phyloP scores from a whole-genome alignment of 1,139 yeast genomes.

The Ogataea hybrid region DNA sequence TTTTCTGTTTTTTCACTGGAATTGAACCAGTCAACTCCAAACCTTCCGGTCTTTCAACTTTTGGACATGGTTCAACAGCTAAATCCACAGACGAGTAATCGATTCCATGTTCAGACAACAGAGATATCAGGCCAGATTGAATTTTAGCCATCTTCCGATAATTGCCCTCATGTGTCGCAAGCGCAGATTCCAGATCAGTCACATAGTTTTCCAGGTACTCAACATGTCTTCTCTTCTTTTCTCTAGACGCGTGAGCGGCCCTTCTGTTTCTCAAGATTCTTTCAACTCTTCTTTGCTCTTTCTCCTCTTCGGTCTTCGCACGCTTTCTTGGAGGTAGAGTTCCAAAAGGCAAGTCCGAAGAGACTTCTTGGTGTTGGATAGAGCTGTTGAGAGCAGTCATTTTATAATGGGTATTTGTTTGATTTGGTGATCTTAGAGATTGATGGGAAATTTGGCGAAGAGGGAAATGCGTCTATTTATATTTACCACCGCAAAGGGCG shows the following conservation, averaged over 20 bases:
- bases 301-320: constrained; percentile 95
- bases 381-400: constrained; percentile 10
- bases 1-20: constrained; percentile 19
- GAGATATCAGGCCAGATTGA: constrained; percentile 28
- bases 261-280: constrained; percentile 89
- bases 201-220: constrained; percentile 77
- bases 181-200: constrained; percentile 42
- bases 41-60: constrained; percentile 25
- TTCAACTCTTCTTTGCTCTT: constrained; percentile 93
- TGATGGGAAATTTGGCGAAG: constrained; percentile 2
- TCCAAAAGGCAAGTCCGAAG: constrained; percentile 18
- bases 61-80: constrained; percentile 12
- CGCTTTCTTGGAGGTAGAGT: constrained; percentile 88
- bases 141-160: constrained; percentile 23
- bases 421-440: constrained; percentile 1
- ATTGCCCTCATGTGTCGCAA: constrained; percentile 21
- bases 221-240: constrained; percentile 90
- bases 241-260: constrained; percentile 97
- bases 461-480: constrained; percentile 8
- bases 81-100: constrained; percentile 22
- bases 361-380: constrained; percentile 11
- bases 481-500: constrained; percentile 6
- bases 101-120: constrained; percentile 19
- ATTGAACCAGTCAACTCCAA: constrained; percentile 21
- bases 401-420: constrained; percentile 9